Evolutionary conservation across 2,329 filamentous ascomycete species (phyloP).

Genomic region (Ophiobolus disseminans): DNA sequence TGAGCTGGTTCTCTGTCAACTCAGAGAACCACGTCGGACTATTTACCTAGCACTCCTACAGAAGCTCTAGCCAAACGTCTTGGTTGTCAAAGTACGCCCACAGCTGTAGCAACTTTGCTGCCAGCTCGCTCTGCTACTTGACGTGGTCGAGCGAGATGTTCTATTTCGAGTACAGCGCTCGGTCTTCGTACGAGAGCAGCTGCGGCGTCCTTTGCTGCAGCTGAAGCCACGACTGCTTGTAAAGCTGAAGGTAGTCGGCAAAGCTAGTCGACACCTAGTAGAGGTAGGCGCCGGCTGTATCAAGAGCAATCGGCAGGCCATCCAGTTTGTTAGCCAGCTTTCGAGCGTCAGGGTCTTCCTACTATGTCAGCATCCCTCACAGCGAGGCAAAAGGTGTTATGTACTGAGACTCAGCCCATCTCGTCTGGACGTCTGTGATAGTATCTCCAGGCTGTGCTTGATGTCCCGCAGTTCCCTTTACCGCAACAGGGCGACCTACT

Average conservation of each 20-base stretch:
- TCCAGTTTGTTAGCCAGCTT: constrained; percentile 8
- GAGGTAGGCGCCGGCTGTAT: too few species aligned
- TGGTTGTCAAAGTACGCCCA: constrained; percentile 37
- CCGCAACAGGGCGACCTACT: constrained; percentile 5
- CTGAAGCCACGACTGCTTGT: constrained; percentile 41
- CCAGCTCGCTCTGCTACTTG: constrained; percentile 5
- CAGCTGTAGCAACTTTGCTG: constrained; percentile 13
- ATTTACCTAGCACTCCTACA: constrained; percentile 22
- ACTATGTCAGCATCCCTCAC: too few species aligned
- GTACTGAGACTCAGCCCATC: too few species aligned
- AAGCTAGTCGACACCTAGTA: constrained; percentile 19
- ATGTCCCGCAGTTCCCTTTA: constrained; percentile 9
- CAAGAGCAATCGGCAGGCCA: constrained; percentile 11
- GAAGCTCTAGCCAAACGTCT: constrained; percentile 56
- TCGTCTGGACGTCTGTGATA: constrained; percentile 6
- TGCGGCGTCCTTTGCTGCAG: constrained; percentile 22
- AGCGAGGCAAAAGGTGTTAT: too few species aligned
- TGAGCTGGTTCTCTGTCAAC: constrained; percentile 31
- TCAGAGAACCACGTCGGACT: constrained; percentile 27
- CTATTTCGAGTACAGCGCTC: constrained; percentile 26
- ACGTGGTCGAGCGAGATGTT: constrained; percentile 11
- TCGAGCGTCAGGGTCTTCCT: constrained; percentile 39
- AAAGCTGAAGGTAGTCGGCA: constrained; percentile 35
- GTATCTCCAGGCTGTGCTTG: constrained; percentile 5
- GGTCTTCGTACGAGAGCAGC: constrained; percentile 24